Base-by-base conservation (phyloP, 495 filamentous ascomycete genomes). In the Acidiella bohemica region DNA sequence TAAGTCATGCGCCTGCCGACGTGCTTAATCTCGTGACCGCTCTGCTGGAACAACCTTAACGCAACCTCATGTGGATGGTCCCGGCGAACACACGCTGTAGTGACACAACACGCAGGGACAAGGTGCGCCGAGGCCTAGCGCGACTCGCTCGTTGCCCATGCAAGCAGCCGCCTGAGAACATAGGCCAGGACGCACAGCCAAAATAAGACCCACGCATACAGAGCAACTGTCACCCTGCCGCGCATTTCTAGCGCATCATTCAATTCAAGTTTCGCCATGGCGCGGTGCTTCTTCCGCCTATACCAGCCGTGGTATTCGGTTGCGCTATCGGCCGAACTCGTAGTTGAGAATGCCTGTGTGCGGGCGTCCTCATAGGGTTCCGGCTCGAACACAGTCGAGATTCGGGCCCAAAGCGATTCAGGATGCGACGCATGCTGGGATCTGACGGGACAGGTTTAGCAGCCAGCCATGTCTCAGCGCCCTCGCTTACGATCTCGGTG, bases 181-280 rank as follows among this genome's bases (percentile, higher is more conserved):
- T 32, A 51, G 28, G 25, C 25, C n/a, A 50, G 38, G 41, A 29
- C 36, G 17, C 14, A 24, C 12, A 56, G 7, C 16, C 35, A 46
- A 25, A 52, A 10, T 22, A 50, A 21, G 24, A 40, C 20, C 19
- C 43, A 51, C 0, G 39, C 47, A 10, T 33, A 21, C 12, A 62
- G 46, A 3, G 37, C 42, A 14, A 50, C 32, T 7, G 56, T 18
- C 4, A 61, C 51, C 21, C 51, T 36, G 10, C 47, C 36, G 13
- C 54, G 44, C 45, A 62, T 42, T 46, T 58, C 59, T 12, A 61
- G 49, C 9, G 60, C 60, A 33, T 61, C 57, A 12, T 36, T 42
- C 7, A 63, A 24, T 41, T 61, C 47, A 29, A 63, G 14, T 39
- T 40, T 49, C 22, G 50, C 46, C 13, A 63, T 32, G 31, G 57